Percentiles rank a stretch among this genome's conserved stretches.
Evolutionary conservation across 129 eudicot genomes (phyloP).

Genomic region (Kitagawia praeruptora): DNA sequence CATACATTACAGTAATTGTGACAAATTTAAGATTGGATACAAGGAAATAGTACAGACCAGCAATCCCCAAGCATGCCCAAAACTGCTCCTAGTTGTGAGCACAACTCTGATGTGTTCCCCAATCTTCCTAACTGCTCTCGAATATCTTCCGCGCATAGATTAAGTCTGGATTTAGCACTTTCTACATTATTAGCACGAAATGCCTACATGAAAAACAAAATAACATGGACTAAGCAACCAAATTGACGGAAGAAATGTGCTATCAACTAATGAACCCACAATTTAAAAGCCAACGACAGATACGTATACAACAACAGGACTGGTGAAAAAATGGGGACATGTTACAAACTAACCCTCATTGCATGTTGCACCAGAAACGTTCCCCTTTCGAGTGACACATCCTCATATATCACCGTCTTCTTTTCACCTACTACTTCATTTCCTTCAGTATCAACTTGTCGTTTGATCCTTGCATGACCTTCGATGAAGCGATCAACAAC

Average conservation of each 20-base stretch:
- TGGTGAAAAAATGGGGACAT: neutral
- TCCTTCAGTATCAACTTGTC: constrained; percentile 48
- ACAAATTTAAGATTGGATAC: neutral
- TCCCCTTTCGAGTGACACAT: constrained; percentile 92
- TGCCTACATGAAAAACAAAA: constrained; percentile 50
- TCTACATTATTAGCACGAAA: constrained; percentile 89
- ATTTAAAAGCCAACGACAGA: neutral
- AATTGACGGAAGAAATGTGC: neutral
- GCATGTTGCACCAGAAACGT: constrained; percentile 94
- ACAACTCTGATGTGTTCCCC: constrained; percentile 75
- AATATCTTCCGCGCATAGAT: constrained; percentile 72
- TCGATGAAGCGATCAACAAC: constrained; percentile 92
- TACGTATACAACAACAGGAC: neutral
- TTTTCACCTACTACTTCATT: constrained; percentile 48
- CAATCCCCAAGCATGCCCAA: constrained; percentile 97
- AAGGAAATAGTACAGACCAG: constrained; percentile 42
- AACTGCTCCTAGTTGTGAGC: constrained; percentile 94
- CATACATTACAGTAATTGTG: neutral
- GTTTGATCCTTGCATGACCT: constrained; percentile 92
- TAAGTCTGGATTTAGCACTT: constrained; percentile 91
- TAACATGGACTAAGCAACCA: constrained; percentile 8
- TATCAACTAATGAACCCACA: neutral
- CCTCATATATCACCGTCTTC: constrained; percentile 78
- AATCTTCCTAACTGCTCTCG: constrained; percentile 60
- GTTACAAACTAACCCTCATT: constrained; percentile 67